Evolutionary conservation across 1,139 yeast species (phyloP).

Genomic region (Dujonia santamariae): DNA sequence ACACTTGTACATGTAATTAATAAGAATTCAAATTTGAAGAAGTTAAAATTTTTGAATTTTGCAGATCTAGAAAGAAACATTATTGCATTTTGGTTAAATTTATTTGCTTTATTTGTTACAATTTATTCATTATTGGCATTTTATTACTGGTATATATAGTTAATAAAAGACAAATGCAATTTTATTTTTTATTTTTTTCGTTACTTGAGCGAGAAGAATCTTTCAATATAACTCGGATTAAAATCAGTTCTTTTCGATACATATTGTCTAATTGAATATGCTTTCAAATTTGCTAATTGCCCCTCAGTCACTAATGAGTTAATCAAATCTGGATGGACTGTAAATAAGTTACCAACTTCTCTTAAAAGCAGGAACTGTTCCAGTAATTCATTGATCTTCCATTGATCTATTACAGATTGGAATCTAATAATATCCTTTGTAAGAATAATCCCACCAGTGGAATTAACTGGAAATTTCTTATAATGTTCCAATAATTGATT

Average conservation of each 20-base stretch:
- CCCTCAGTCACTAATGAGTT: constrained; percentile 83
- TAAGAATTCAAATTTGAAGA: not conserved
- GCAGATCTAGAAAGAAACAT: constrained; percentile 3
- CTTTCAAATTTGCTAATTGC: constrained; percentile 66
- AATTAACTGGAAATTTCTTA: constrained; percentile 70
- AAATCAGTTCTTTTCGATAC: constrained; percentile 72
- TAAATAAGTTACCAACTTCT: constrained; percentile 81
- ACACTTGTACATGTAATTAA: not conserved
- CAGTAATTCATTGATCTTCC: constrained; percentile 65
- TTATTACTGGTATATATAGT: constrained; percentile 9
- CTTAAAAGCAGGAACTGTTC: constrained; percentile 70
- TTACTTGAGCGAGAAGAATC: constrained; percentile 34
- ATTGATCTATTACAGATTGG: constrained; percentile 67
- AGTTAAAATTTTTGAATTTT: not conserved
- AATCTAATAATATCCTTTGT: constrained; percentile 82
- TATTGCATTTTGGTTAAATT: constrained; percentile 8
- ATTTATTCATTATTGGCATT: constrained; percentile 10
- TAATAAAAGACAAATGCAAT: not conserved
- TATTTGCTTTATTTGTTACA: constrained; percentile 4
- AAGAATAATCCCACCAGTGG: constrained; percentile 81
- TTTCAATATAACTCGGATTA: constrained; percentile 51
- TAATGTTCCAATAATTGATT: constrained; percentile 67
- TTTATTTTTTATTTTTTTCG: not conserved
- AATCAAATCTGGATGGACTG: constrained; percentile 67
- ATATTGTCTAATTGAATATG: constrained; percentile 64